phyloP scores from a whole-genome alignment of 352 stramenopile species.

The Pythium oligandrum region DNA sequence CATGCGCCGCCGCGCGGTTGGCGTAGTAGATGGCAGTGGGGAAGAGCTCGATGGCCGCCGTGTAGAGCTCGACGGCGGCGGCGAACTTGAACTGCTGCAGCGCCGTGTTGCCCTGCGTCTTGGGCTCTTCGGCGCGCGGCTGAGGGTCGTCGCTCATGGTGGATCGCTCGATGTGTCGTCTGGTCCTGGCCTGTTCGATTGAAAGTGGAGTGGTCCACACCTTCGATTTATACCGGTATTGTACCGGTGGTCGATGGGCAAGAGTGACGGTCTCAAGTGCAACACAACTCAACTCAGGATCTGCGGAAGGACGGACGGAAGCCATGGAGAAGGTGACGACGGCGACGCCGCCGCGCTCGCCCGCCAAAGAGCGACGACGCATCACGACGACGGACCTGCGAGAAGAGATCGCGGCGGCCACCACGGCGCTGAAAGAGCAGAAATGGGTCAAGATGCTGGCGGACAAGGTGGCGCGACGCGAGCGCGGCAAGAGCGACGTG shows the following conservation, averaged over 20 bases:
- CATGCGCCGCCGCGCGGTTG: slow-evolving; percentile 95
- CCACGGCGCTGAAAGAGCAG: slow-evolving; percentile 44
- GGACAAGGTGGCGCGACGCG: slow-evolving; percentile 21
- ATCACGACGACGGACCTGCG: slow-evolving; percentile 52
- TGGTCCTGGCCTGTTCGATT: slow-evolving; percentile 9
- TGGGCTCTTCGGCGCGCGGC: slow-evolving; percentile 65
- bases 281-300: not conserved
- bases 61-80: slow-evolving; percentile 85
- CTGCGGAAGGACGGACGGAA: slow-evolving; percentile 13
- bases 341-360: slow-evolving; percentile 3
- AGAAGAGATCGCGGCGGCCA: slow-evolving; percentile 54
- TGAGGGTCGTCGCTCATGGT: slow-evolving; percentile 25
- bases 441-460: slow-evolving; percentile 64
- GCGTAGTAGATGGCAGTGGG: slow-evolving; percentile 92
- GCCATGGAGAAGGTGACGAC: slow-evolving; percentile 10
- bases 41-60: slow-evolving; percentile 80
- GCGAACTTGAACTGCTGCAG: slow-evolving; percentile 81
- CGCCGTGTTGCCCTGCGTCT: slow-evolving; percentile 80
- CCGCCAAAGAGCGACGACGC: slow-evolving; percentile 22
- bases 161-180: slow-evolving; percentile 7
- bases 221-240: slow-evolving; percentile 1
- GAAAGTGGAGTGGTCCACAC: slow-evolving; percentile 19
- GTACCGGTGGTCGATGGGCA: slow-evolving; percentile 1
- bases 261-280: too few relatives aligned
- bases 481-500: slow-evolving; percentile 11